Evolutionary conservation across 2,329 filamentous ascomycete species (phyloP), one percentile per base, ranked within the genome.

Genomic region (Onygenales sp.): DNA sequence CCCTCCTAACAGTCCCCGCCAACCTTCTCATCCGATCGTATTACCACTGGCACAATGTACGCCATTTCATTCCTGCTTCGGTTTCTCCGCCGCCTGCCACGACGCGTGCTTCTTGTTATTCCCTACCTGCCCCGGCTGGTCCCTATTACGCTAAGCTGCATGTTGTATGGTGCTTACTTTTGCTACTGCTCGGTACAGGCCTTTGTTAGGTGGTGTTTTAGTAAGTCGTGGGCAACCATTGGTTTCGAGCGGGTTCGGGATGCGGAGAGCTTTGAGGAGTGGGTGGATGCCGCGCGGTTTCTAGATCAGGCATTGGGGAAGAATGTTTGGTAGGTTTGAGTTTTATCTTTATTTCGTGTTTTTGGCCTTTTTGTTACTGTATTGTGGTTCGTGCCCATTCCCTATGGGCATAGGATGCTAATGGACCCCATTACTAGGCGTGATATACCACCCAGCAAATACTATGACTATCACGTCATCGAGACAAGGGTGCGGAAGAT

Each of bases 391-490:
- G 11, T 27, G 11, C 5, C 11, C 33, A n/a, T 36, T 56, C n/a
- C 31, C 52, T 52, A 32, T 17, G n/a, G 31, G 33, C 21, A 36
- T 36, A n/a, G 27, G 27, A 31, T 35, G 3, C 17, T n/a, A 36
- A 51, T 27, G 21, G 21, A 5, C 21, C 53, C 6, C 41, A 21
- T n/a, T 31, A 42, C 14, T 60, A 89, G 87, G 87, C 86, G 90
- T 54, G 86, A 90, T 63, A 88, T 90, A 63, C 83, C 87, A 5
- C 84, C 83, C 8, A 91, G 85, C 60, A 84, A 84, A 63, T 82
- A 87, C 71, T 96, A 95, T 69, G 89, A 95, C 69, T 92, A 89
- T 75, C 79, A 83, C 52, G 82, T 95, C 55, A 93, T 96, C 60
- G 81, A 86, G 64, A 81, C 88, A 64, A 83, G 90, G 17, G 76